Evolutionary conservation across 2,329 filamentous ascomycete genomes (phyloP), one percentile per base, ranked within the genome.

Genomic region (Cercospora zeina): DNA sequence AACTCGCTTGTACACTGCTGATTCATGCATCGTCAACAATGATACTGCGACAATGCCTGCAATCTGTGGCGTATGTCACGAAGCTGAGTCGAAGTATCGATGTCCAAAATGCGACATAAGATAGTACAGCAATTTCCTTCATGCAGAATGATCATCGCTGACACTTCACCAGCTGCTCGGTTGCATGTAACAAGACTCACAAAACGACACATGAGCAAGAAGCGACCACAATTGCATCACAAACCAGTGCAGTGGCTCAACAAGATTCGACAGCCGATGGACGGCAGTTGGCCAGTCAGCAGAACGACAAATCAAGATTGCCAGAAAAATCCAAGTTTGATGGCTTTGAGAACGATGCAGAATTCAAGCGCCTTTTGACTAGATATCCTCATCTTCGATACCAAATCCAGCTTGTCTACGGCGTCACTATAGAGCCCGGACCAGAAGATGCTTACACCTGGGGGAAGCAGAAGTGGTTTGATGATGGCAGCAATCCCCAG

Each of bases 41-140:
- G 65, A 47, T n/a, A 19, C 59, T 51, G 57, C 58, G 59, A 49
- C 5, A 76, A 69, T 79, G 77, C 61, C 71, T 14, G 70, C 72
- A 7, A 64, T 72, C 11, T 82, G 80, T 62, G 76, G 75, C 47
- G 73, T 82, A n/a, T 82, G 80, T 70, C 69, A 75, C 42, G 69
- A 70, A 21, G 69, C 73, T 51, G 74, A 76, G n/a, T 78, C 77
- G 53, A 82, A 81, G 69, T 82, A 82, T 75, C 81, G 79, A 72
- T 82, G 80, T 67, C 78, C 79, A n/a, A 74, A 75, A 19, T 81
- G 80, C 67, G 70, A 75, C 62, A 65, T 79, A 33, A 77, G 76
- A 70, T 82, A 81, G 79, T 80, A 70, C 21, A 74, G 67, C 30
- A 36, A 34, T 21, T 27, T 49, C 10, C 34, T 13, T 36, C 27